A percentile compares a stretch with the other conserved stretches of the same genome.
Conservation (phyloP, 2,329 filamentous ascomycete species). For the Thelonectria olida region DNA sequence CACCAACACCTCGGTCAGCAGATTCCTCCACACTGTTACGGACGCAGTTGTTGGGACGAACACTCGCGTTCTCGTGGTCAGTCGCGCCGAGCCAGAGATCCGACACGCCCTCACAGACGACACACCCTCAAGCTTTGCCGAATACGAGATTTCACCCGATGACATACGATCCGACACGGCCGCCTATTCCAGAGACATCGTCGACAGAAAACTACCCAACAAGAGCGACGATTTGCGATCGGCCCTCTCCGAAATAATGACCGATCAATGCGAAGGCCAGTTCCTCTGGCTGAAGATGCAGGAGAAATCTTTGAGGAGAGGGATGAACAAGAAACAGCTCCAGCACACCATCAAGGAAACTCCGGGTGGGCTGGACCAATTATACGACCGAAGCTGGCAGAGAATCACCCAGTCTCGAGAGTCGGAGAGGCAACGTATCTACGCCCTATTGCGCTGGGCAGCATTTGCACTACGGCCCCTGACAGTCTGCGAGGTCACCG, state of each 20-base stretch:
- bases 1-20: slow-evolving; percentile 25
- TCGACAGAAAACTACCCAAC: slow-evolving; percentile 41
- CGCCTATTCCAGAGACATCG: slow-evolving; percentile 36
- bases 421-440: too few relatives aligned
- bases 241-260: slow-evolving; percentile 36
- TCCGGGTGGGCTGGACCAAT: too few relatives aligned
- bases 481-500: too few relatives aligned
- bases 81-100: slow-evolving; percentile 38
- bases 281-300: too few relatives aligned
- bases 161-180: slow-evolving; percentile 33
- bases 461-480: too few relatives aligned
- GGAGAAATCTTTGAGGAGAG: too few relatives aligned
- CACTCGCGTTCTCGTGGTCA: slow-evolving; percentile 36
- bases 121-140: not conserved
- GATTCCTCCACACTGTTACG: slow-evolving; percentile 17
- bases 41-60: slow-evolving; percentile 9
- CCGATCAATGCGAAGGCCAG: too few relatives aligned
- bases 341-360: too few relatives aligned
- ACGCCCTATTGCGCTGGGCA: too few relatives aligned
- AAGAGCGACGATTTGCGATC: slow-evolving; percentile 30
- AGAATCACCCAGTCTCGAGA: too few relatives aligned
- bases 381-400: too few relatives aligned
- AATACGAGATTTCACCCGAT: slow-evolving; percentile 4
- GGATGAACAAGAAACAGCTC: too few relatives aligned
- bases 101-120: slow-evolving; percentile 11